Evolutionary conservation across 208 protist species (phyloP).

Genomic region (Strigomonas galati): DNA sequence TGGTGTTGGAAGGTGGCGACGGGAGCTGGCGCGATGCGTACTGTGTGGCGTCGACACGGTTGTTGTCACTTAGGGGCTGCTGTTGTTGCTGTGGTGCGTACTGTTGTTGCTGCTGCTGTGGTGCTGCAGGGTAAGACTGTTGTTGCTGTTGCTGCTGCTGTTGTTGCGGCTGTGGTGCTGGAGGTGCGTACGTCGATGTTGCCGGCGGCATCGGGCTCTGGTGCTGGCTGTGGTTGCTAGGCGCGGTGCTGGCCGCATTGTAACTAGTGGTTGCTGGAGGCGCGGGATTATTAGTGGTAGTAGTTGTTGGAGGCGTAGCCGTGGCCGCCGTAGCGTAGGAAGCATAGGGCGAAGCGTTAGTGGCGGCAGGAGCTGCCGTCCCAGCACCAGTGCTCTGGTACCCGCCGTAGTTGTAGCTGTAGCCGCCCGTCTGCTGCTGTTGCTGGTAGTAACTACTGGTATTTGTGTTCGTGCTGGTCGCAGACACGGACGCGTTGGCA

Average conservation of each 20-base stretch:
- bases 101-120: neutral
- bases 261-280: neutral
- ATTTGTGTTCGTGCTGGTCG: constrained; percentile 2
- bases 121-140: no score
- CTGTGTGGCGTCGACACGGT: neutral
- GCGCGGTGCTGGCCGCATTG: neutral
- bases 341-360: neutral
- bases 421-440: neutral
- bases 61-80: neutral
- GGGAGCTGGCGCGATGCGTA: constrained; percentile 10
- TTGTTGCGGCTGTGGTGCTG: neutral
- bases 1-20: no score
- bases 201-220: no score
- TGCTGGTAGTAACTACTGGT: neutral
- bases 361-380: neutral
- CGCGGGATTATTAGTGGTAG: neutral
- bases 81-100: constrained; percentile 6
- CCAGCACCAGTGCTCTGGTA: neutral
- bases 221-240: no score
- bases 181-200: neutral
- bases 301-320: neutral
- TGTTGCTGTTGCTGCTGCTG: constrained; percentile 12
- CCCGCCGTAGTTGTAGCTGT: neutral
- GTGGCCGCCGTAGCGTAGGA: neutral
- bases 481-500: constrained; percentile 11